Evolutionary conservation across 179 eudicot species (phyloP).

Genomic region (Dionaea muscipula): DNA sequence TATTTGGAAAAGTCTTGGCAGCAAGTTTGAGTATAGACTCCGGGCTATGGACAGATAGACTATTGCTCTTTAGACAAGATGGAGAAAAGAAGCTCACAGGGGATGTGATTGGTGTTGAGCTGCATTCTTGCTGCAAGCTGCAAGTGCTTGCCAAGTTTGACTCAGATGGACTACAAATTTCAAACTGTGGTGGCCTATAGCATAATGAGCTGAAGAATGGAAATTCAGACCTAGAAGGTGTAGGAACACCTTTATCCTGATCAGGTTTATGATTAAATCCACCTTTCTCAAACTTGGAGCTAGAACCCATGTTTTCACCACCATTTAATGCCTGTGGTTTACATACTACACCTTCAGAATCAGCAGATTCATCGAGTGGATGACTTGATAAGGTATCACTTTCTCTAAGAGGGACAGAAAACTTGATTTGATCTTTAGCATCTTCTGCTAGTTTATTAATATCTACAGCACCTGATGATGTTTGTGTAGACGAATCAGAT

Average conservation of each 20-base stretch:
- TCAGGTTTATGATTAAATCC: constrained; percentile 21
- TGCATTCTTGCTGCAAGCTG: constrained; percentile 21
- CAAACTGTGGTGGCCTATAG: constrained; percentile 47
- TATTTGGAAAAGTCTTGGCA: constrained; percentile 69
- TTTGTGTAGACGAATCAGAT: constrained; percentile 46
- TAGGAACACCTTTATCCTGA: constrained; percentile 19
- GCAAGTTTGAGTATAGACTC: constrained; percentile 69
- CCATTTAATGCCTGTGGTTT: constrained; percentile 19
- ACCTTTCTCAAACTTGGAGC: constrained; percentile 20
- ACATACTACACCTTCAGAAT: constrained; percentile 25
- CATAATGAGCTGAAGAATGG: too few relatives aligned
- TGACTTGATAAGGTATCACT: constrained; percentile 19
- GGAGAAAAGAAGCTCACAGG: constrained; percentile 50
- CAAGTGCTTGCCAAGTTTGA: constrained; percentile 20
- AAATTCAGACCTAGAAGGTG: too few relatives aligned
- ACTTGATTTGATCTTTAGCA: constrained; percentile 25
- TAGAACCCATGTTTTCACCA: constrained; percentile 14
- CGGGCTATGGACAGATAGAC: constrained; percentile 32
- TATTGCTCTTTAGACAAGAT: constrained; percentile 45
- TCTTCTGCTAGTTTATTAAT: constrained; percentile 28
- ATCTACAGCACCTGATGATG: constrained; percentile 48
- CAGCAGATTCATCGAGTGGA: constrained; percentile 34
- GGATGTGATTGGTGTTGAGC: constrained; percentile 25
- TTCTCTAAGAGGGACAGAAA: constrained; percentile 22
- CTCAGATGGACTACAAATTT: constrained; percentile 25